These are phyloP conservation scores for Lizonia empirigonia DNA, from an alignment of 2,329 filamentous ascomycete genomes.

Conservation along the genomic window DNA sequence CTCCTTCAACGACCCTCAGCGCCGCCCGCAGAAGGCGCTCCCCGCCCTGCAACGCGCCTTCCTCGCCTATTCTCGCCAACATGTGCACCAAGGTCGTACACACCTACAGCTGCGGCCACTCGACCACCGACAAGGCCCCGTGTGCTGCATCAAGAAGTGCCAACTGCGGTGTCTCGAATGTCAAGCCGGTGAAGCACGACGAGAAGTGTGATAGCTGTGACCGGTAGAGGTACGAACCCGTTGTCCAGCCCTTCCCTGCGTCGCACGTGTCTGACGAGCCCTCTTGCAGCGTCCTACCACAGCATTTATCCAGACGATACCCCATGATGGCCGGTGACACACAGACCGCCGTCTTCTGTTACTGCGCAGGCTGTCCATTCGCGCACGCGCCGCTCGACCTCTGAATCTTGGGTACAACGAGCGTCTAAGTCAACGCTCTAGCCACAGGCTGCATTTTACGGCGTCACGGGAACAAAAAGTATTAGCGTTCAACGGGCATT, in stretches of 20 bases:
- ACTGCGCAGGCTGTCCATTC: conserved; percentile 34
- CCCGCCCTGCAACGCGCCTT: conserved; percentile 30
- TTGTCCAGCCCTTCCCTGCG: conserved; percentile 13
- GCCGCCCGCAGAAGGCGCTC: conserved; percentile 30
- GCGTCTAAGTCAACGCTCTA: conserved; percentile 25
- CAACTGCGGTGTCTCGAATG: conserved; percentile 50
- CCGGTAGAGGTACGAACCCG: conserved; percentile 46
- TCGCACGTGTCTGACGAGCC: conserved; percentile 39
- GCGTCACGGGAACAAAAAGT: conserved; percentile 49
- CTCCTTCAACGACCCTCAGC: conserved; percentile 18
- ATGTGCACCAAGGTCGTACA: conserved; percentile 58
- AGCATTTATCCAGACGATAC: conserved; percentile 41
- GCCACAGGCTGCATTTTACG: conserved; percentile 49
- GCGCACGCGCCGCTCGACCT: conserved; percentile 30
- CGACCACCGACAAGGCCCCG: conserved; percentile 50
- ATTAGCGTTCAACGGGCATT: conserved; percentile 49
- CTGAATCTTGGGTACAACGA: conserved; percentile 28
- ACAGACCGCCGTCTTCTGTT: conserved; percentile 30
- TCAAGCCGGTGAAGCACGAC: conserved; percentile 54
- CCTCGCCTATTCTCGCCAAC: conserved; percentile 26
- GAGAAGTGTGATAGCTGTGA: conserved; percentile 56
- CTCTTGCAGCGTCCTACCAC: conserved; percentile 33
- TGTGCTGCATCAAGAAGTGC: conserved; percentile 55
- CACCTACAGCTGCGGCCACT: conserved; percentile 55
- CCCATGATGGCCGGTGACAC: conserved; percentile 42